Base-by-base conservation (phyloP, 352 stramenopile species). In the Phytopythium chamaehyphon region DNA sequence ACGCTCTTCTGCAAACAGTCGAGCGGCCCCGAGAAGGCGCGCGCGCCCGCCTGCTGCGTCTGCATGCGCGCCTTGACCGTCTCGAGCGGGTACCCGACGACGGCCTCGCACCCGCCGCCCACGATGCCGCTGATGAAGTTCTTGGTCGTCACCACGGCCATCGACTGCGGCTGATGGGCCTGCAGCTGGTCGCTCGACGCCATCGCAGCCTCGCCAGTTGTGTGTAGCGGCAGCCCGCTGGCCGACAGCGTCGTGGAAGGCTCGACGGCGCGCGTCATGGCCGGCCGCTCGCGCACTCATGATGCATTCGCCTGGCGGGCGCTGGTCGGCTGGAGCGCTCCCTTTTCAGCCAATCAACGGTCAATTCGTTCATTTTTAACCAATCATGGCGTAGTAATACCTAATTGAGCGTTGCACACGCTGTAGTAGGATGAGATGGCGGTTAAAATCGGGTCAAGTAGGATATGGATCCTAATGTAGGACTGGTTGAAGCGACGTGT, bases 1-100 rank as follows among this genome's bases (percentile, higher is more conserved):
- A 88, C 37, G 52, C 72, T 85, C 55, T 84, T 77, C 47, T 69
- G 66, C 12, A 88, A 35, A 21, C 72, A 84, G 58, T 88, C 72
- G 14, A 86, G 37, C 12, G 73, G 64, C 0, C 75, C 71, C 6
- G 64, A 64, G 46, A 79, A 83, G 7, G 59, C 55, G 37, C 44
- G 46, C 16, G 54, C 47, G 38, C 39, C 47, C 50, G 47, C 61
- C 38, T 70, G 66, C 59, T 88, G 73, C 19, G 76, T 88, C 60
- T 88, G 76, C 61, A 88, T 78, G 40, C 76, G 73, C 49, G 76
- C 69, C 59, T 88, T 88, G 48, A 85, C 58, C 21, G 76, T 88
- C 59, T 88, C 76, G 16, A 86, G 64, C 24, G 76, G 76, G 54
- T 88, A 88, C 4, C 73, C 76, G 16, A 83, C 76, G 16, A 88